Base-by-base conservation (phyloP, 805 yeast genomes). In the Nakazawaea ernobii region DNA sequence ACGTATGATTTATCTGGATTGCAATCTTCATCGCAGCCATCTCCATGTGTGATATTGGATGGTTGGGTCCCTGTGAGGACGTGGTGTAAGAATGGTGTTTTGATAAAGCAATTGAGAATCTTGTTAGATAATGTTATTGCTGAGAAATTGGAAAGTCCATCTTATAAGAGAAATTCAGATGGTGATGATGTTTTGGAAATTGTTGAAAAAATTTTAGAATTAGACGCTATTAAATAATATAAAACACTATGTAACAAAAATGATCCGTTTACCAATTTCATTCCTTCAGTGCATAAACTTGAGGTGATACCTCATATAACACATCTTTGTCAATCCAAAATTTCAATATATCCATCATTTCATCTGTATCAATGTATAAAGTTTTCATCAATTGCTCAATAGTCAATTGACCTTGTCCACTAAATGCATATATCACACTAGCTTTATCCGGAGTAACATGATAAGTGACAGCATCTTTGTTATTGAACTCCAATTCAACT, bases 81-180 rank as follows among this genome's bases (percentile, higher is more conserved):
- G 1, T 92, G 97, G 97, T 85, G 96, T 53, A 86, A 94, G 54
- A 88, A 91, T 57, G 98, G 91, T 1, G 96, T 92, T 2, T 67
- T 92, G 41, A 74, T 91, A 29, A 85, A 86, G 49, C 79, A 84
- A 49, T 65, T 92, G 48, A 69, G 95, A 55, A 58, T 65, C 9
- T 60, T 88, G 41, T 63, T 92, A 30, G 96, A 90, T 58, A 68
- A 72, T 15, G 79, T 86, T 0, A 76, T 92, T 47, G 84, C 77
- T 38, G 73, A 71, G 20, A 80, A 80, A 53, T 68, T 91, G 39
- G 79, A 71, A 17, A 65, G 64, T 32, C 85, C 86, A 2, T 55
- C 60, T 3, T 70, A 66, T 45, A 57, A 57, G 1, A 39, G 46
- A 7, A 46, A 52, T 17, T 48, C 53, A 10, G 42, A 53, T 10